A percentile compares a stretch with the other conserved stretches of the same genome.
Conservation (phyloP, 345 rosid genomes). For the Durio zibethinus region DNA sequence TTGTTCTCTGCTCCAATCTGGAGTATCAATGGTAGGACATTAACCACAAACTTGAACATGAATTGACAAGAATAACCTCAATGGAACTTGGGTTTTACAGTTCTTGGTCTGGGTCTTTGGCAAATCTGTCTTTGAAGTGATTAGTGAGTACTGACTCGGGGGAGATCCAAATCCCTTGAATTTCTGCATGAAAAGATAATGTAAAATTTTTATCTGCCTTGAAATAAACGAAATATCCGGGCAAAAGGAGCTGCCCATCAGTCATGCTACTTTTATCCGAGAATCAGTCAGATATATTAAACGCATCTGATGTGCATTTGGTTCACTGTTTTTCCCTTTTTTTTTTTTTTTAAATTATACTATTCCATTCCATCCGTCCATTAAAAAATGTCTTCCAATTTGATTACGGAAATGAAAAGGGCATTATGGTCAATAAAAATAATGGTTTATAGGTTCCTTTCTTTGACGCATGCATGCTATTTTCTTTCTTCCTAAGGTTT, state of each 20-base stretch:
- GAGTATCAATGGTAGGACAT: slow-evolving; percentile 31
- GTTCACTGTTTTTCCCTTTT: no score
- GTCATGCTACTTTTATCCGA: slow-evolving; percentile 21
- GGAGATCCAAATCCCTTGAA: slow-evolving; percentile 24
- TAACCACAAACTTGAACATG: slow-evolving; percentile 2
- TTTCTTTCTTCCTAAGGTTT: slow-evolving; percentile 26
- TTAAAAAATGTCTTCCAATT: no score
- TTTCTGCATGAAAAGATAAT: slow-evolving; percentile 17
- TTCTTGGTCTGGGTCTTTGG: background rate
- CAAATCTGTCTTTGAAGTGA: background rate
- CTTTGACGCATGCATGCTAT: slow-evolving; percentile 30
- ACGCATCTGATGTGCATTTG: background rate
- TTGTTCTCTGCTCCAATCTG: slow-evolving; percentile 18
- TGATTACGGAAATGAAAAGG: background rate
- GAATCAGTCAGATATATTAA: slow-evolving; percentile 34
- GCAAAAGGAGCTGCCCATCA: slow-evolving; percentile 18
- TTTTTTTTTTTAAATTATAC: no score
- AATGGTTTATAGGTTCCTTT: slow-evolving; percentile 15
- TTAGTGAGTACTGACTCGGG: background rate
- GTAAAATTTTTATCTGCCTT: slow-evolving; percentile 26
- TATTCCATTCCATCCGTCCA: no score
- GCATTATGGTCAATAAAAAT: slow-evolving; percentile 21
- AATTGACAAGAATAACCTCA: slow-evolving; percentile 23
- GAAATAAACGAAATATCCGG: slow-evolving; percentile 37
- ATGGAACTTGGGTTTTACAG: slow-evolving; percentile 7